Evolutionary conservation across 2,329 filamentous ascomycete genomes (phyloP).

Genomic region (Botrytis squamosa): DNA sequence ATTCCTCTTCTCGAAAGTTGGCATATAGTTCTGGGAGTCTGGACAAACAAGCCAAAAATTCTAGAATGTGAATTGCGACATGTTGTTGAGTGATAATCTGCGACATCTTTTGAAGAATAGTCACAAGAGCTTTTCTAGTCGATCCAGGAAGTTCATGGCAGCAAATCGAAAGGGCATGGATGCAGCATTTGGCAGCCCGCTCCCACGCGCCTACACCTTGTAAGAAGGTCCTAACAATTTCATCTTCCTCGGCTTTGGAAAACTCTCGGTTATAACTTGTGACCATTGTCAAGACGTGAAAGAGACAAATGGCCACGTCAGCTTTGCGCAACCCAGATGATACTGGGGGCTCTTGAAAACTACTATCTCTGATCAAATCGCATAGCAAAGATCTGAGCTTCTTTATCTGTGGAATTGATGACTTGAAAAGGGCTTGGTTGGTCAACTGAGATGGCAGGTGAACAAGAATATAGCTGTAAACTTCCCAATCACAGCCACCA

Average conservation of each 20-base stretch:
- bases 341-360: conserved; percentile 76
- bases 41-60: conserved; percentile 88
- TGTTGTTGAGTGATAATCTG: conserved; percentile 93
- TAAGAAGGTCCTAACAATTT: conserved; percentile 83
- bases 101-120: conserved; percentile 88
- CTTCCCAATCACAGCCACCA: conserved; percentile 79
- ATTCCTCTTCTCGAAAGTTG: conserved; percentile 89
- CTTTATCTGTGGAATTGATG: conserved; percentile 71
- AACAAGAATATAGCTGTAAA: conserved; percentile 86
- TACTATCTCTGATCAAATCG: conserved; percentile 75
- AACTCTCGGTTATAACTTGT: conserved; percentile 89
- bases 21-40: conserved; percentile 80
- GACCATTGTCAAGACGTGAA: conserved; percentile 82
- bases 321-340: conserved; percentile 79
- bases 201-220: conserved; percentile 82
- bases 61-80: conserved; percentile 90
- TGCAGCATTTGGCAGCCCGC: conserved; percentile 85
- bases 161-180: conserved; percentile 91
- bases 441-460: conserved; percentile 84
- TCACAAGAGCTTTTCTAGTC: conserved; percentile 79
- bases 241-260: conserved; percentile 80
- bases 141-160: conserved; percentile 91
- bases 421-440: conserved; percentile 82
- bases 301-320: conserved; percentile 85
- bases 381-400: conserved; percentile 74